These are phyloP conservation scores for Fusarium sp. DNA, from an alignment of 2,329 filamentous ascomycete species.

Conservation along the genomic window DNA sequence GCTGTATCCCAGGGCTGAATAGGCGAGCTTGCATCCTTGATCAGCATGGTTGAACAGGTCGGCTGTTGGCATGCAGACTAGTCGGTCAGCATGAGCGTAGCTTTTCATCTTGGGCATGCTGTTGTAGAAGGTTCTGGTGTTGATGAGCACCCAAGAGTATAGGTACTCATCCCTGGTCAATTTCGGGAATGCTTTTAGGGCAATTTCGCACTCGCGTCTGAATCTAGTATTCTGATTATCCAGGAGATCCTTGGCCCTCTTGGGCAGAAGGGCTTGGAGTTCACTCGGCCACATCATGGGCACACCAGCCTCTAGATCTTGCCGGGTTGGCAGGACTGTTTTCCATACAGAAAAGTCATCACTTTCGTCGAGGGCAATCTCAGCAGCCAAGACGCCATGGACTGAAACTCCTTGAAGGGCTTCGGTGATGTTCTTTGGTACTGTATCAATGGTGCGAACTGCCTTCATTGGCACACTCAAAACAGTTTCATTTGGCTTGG, in stretches of 20 bases:
- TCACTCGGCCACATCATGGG: slow-evolving; percentile 58
- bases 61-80: slow-evolving; percentile 76
- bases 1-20: slow-evolving; percentile 63
- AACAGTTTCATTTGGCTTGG: slow-evolving; percentile 63
- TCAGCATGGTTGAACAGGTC: slow-evolving; percentile 75
- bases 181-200: slow-evolving; percentile 45
- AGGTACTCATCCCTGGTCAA: slow-evolving; percentile 56
- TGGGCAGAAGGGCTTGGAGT: slow-evolving; percentile 60
- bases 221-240: slow-evolving; percentile 61
- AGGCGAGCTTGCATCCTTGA: slow-evolving; percentile 62
- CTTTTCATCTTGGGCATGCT: slow-evolving; percentile 56
- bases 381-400: slow-evolving; percentile 78
- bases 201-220: slow-evolving; percentile 52
- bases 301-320: slow-evolving; percentile 63
- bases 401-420: slow-evolving; percentile 68
- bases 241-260: slow-evolving; percentile 57
- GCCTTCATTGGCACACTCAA: slow-evolving; percentile 72
- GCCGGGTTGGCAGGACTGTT: slow-evolving; percentile 71
- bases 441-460: slow-evolving; percentile 71
- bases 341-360: slow-evolving; percentile 67
- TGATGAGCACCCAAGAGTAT: slow-evolving; percentile 69
- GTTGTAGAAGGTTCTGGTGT: slow-evolving; percentile 72
- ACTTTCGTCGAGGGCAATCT: slow-evolving; percentile 66
- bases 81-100: slow-evolving; percentile 64
- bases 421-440: slow-evolving; percentile 64